Base-by-base conservation (phyloP, 768 basidiomycete species). In the Suillus ampliporus region DNA sequence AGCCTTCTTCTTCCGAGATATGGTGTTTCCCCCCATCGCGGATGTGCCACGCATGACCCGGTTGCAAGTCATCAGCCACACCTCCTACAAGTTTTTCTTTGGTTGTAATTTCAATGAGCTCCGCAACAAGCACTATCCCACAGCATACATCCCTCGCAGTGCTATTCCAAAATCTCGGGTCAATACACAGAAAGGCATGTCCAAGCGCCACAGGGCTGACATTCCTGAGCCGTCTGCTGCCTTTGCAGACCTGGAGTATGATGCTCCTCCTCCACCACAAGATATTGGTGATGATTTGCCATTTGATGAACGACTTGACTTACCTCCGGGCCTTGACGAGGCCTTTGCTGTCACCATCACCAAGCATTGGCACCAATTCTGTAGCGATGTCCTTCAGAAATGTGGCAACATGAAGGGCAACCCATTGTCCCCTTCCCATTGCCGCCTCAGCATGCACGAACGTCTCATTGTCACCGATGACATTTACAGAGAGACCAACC, bases 371-470 rank as follows among this genome's bases (percentile, higher is more conserved):
- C 21, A 35, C 28, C 38, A 57, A 28, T 57, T 57, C 19, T 28
- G 26, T 7, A n/a, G 34, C 5, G 38, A 57, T 17, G 19, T 57
- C 17, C 43, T 57, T 21, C 56, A 57, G 15, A 57, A 57, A 17
- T 57, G 56, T 28, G 56, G 56, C 14, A 57, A 57, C 7, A 40
- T 57, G 56, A 57, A 43, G 38, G 56, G 38, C 4, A 14, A 57
- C 5, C 56, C 56, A 1, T 4, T 3, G 0, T 5, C 21, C 26
- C 37, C 38, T 26, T 57, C 56, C 17, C 38, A 57, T 21, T 57
- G 56, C 21, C 13, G 56, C 0, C 56, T 57, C 38, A 57, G 2
- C 26, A 17, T 40, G 31, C 5, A 37, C 0, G 56, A 34, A 6
- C 38, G 38, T 37, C 23, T n/a, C 2, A 1, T 5, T 0, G 21